These are phyloP conservation scores for Phoenix dactylifera DNA, from an alignment of 176 grass and related monocot species.

Conservation along the genomic window DNA sequence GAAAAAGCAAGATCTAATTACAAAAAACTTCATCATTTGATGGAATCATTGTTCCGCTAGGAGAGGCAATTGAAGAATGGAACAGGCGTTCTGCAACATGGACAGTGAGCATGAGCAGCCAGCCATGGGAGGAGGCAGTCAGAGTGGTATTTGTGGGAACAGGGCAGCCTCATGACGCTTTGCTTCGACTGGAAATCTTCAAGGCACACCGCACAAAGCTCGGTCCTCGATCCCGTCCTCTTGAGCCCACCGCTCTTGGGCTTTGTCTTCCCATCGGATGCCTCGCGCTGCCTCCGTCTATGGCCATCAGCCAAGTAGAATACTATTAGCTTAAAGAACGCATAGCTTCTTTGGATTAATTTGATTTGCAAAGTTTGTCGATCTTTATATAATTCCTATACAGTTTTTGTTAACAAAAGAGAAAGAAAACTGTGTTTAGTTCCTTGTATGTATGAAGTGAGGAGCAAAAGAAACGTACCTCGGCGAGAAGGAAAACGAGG, in stretches of 20 bases:
- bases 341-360: too few relatives aligned
- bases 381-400: too few relatives aligned
- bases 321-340: too few relatives aligned
- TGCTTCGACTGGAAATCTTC: conserved; percentile 36
- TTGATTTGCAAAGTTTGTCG: too few relatives aligned
- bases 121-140: conserved; percentile 84
- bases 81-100: conserved; percentile 53
- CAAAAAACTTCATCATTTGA: too few relatives aligned
- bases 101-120: conserved; percentile 54
- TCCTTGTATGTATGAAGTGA: too few relatives aligned
- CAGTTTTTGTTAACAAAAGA: too few relatives aligned
- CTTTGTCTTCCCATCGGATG: too few relatives aligned
- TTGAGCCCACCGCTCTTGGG: not conserved
- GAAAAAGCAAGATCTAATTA: too few relatives aligned
- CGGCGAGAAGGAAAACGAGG: conserved; percentile 1
- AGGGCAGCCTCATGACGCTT: conserved; percentile 47
- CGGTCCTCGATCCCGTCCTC: conserved; percentile 23
- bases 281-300: conserved; percentile 30
- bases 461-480: too few relatives aligned
- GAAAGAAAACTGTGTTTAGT: too few relatives aligned
- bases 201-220: conserved; percentile 63
- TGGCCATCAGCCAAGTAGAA: not conserved
- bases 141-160: conserved; percentile 79
- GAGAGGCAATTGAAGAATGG: conserved; percentile 3
- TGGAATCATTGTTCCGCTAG: not conserved